A percentile compares a stretch with the other conserved stretches of the same genome.
Conservation (phyloP, 495 filamentous ascomycete genomes). For the Penicillium atrosanguineum region DNA sequence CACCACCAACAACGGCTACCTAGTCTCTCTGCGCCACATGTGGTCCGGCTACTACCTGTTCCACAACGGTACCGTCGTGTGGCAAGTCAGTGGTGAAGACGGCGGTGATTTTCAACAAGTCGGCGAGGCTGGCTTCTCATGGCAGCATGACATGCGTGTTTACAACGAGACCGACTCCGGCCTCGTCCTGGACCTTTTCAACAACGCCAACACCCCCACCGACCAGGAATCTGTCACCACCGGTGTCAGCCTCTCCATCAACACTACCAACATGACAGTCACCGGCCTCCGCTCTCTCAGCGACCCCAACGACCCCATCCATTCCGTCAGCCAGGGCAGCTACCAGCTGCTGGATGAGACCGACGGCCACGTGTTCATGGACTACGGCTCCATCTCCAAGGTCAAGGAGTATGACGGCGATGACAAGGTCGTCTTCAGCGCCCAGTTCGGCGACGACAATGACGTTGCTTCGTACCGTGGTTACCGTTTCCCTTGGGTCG, state of each 20-base stretch:
- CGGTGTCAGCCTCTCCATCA: slow-evolving; percentile 38
- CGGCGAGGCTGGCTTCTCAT: slow-evolving; percentile 38
- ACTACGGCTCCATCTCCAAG: slow-evolving; percentile 48
- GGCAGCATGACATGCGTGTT: slow-evolving; percentile 43
- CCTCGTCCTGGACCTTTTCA: slow-evolving; percentile 30
- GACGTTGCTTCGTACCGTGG: slow-evolving; percentile 41
- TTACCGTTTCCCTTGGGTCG: slow-evolving; percentile 41
- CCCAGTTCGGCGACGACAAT: slow-evolving; percentile 37
- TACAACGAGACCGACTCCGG: slow-evolving; percentile 34
- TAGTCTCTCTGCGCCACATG: slow-evolving; percentile 38
- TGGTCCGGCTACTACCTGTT: slow-evolving; percentile 35
- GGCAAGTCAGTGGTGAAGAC: slow-evolving; percentile 38
- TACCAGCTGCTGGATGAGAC: slow-evolving; percentile 38
- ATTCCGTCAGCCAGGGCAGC: slow-evolving; percentile 47
- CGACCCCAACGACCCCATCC: slow-evolving; percentile 35
- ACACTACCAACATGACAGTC: slow-evolving; percentile 40
- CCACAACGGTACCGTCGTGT: slow-evolving; percentile 37
- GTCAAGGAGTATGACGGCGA: slow-evolving; percentile 46
- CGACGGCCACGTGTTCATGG: slow-evolving; percentile 43
- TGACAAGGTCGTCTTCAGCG: slow-evolving; percentile 32
- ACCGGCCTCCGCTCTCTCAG: slow-evolving; percentile 31
- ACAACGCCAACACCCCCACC: slow-evolving; percentile 35
- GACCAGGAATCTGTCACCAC: slow-evolving; percentile 29
- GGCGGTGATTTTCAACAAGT: slow-evolving; percentile 43
- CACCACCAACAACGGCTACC: slow-evolving; percentile 33